Percentiles rank a stretch among this genome's conserved stretches.
These are phyloP conservation scores for Colletotrichum somersetense DNA, from an alignment of 2,329 filamentous ascomycete genomes.

Conservation along the genomic window DNA sequence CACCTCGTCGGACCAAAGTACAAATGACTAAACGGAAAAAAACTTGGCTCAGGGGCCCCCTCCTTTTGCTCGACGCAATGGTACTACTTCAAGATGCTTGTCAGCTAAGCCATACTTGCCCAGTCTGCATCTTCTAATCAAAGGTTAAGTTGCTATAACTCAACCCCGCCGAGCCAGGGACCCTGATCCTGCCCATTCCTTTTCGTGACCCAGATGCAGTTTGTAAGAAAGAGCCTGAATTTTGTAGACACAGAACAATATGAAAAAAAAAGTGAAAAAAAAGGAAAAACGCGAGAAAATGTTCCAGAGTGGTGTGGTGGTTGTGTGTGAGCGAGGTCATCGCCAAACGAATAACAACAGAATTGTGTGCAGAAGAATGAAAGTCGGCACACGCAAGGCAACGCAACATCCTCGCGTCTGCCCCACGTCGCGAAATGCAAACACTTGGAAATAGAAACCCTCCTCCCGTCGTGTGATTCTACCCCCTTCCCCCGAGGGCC, in stretches of 20 bases:
- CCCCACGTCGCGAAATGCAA: conserved; percentile 21
- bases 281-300: not conserved
- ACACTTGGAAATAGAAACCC: conserved; percentile 11
- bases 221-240: conserved; percentile 27
- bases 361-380: conserved; percentile 19
- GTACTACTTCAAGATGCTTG: conserved; percentile 1
- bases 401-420: conserved; percentile 19
- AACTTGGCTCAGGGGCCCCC: conserved; percentile 4
- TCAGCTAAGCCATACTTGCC: not conserved
- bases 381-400: conserved; percentile 25
- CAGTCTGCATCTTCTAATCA: conserved; percentile 12
- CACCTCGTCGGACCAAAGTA: conserved; percentile 10
- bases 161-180: conserved; percentile 12
- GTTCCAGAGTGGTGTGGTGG: conserved; percentile 19
- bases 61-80: conserved; percentile 10
- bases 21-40: conserved; percentile 23
- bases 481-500: conserved; percentile 4
- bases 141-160: conserved; percentile 3
- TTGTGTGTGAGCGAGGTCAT: conserved; percentile 23
- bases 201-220: conserved; percentile 29
- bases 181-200: conserved; percentile 1
- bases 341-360: not conserved
- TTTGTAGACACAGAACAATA: conserved; percentile 36
- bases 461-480: conserved; percentile 8
- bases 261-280: conserved; percentile 8